Base-by-base conservation (phyloP, 495 filamentous ascomycete genomes). In the Beverwykella pulmonaria region DNA sequence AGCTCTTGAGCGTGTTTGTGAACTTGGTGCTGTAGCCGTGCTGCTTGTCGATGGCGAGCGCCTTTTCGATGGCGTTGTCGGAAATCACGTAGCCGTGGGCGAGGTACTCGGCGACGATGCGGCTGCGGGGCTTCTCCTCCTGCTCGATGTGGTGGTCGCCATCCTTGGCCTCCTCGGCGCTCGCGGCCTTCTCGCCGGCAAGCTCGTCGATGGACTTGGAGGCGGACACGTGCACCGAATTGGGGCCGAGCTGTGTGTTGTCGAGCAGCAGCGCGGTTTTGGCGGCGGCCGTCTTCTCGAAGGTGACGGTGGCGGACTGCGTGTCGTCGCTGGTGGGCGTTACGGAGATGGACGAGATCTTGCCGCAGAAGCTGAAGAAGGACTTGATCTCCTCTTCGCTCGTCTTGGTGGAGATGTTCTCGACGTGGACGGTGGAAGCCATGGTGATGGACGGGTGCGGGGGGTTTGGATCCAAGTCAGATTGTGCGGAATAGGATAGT, bases 281-380 rank as follows among this genome's bases (percentile, higher is more conserved):
- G 15, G 93, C 92, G 14, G 94, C 94, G 25, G 92, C 92, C 69
- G 92, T 87, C 79, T 96, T 96, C 79, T 97, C 95, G 72, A 98
- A 98, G 34, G 90, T 95, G 32, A 98, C 92, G 23, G 88, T 89
- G 63, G 94, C 95, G 69, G 86, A 88, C 78, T 96, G 88, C 59
- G 82, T 80, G 56, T 86, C 81, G 52, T 79, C 75, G 22, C 84
- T 84, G 25, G 81, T 77, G 15, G 90, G 83, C 1, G 87, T 92
- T 70, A 98, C 82, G 52, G 90, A 87, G 72, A 97, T 81, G 60
- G 81, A 82, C 56, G 83, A 87, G 77, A 98, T 97, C 82, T 97
- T 98, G 73, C 94, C 94, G 76, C 94, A 98, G 87, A 98, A 98
- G 80, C 90, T 94, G 83, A 98, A 98, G 86, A 98, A 98, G 71